phyloP scores from a whole-genome alignment of 2,329 filamentous ascomycete species.

The Pseudogymnoascus sp. region DNA sequence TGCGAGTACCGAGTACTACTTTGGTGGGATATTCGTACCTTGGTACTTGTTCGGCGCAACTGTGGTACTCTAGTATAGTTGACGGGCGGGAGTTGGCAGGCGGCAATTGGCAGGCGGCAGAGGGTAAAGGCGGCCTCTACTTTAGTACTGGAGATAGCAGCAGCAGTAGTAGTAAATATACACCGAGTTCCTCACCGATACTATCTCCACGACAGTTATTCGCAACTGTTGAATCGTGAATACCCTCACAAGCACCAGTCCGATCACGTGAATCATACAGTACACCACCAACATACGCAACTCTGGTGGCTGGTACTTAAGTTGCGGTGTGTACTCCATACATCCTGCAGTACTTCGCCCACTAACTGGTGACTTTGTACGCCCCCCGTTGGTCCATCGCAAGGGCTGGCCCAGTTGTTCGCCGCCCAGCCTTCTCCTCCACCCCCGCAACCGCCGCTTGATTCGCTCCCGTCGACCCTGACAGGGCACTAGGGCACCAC shows the following conservation, averaged over 20 bases:
- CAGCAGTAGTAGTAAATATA: background rate
- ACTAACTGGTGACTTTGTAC: background rate
- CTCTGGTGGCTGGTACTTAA: background rate
- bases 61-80: background rate
- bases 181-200: background rate
- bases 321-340: slow-evolving; percentile 4
- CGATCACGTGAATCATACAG: background rate
- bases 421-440: background rate
- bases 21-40: no score
- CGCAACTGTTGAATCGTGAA: background rate
- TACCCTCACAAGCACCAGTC: background rate
- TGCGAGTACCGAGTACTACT: background rate
- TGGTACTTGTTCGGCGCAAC: no score
- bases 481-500: background rate
- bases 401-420: background rate
- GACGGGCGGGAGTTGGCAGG: background rate
- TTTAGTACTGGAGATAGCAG: background rate
- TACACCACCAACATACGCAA: background rate
- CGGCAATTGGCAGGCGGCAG: background rate
- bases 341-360: background rate
- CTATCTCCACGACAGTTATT: background rate
- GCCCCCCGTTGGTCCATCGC: background rate
- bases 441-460: background rate
- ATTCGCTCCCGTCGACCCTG: slow-evolving; percentile 2
- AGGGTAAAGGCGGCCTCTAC: background rate